Conservation (phyloP, 2,329 filamentous ascomycete species). For the Bipolaris victoriae region DNA sequence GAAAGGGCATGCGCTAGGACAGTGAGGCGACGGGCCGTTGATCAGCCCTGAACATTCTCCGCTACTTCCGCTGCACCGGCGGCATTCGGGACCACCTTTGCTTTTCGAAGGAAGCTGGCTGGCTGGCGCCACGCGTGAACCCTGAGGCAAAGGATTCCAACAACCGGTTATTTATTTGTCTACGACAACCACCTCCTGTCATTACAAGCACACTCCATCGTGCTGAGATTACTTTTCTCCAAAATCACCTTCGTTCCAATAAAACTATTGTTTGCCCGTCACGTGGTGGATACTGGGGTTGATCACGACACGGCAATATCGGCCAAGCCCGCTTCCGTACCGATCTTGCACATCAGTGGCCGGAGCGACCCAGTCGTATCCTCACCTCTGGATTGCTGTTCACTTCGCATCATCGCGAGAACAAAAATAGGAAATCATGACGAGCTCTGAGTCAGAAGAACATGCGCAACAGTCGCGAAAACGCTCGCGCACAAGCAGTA, state of each 20-base stretch:
- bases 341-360: constrained; percentile 3
- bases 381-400: not conserved
- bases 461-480: constrained; percentile 39
- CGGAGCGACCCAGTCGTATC: not conserved
- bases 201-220: not conserved
- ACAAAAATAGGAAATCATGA: constrained; percentile 26
- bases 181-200: not conserved
- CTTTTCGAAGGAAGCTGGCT: constrained; percentile 16
- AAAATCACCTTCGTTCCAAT: not conserved
- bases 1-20: constrained; percentile 1
- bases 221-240: not conserved
- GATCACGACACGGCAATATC: constrained; percentile 1
- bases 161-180: constrained; percentile 1
- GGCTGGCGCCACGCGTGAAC: constrained; percentile 12
- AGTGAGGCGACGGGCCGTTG: constrained; percentile 17
- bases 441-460: constrained; percentile 42
- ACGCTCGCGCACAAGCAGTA: constrained; percentile 37
- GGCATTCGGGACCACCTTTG: constrained; percentile 4
- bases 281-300: not conserved
- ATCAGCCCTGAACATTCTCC: constrained; percentile 2
- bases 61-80: constrained; percentile 3
- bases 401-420: not conserved
- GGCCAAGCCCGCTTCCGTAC: not conserved
- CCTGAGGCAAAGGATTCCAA: not conserved
- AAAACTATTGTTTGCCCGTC: not conserved